Evolutionary conservation across 306 rosid genomes (phyloP).

Genomic region (Datisca glomerata): DNA sequence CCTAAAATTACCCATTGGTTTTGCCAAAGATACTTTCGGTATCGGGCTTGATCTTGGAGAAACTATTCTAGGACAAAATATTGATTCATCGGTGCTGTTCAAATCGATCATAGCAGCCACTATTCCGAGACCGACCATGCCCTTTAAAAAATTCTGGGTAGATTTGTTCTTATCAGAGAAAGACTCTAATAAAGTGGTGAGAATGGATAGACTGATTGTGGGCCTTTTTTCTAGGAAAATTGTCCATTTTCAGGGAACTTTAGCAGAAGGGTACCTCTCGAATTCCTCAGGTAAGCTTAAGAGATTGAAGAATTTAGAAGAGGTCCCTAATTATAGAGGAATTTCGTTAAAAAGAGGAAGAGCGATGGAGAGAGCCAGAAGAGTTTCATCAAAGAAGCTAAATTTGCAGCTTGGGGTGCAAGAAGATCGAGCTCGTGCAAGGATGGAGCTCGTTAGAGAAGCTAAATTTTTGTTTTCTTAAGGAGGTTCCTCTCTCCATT

Average conservation of each 20-base stretch:
- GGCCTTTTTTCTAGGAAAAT: constrained; percentile 24
- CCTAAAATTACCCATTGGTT: constrained; percentile 51
- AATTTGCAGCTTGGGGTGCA: no score
- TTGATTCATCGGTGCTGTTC: constrained; percentile 7
- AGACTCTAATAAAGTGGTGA: constrained; percentile 30
- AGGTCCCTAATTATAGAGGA: neutral
- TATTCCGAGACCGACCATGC: constrained; percentile 55
- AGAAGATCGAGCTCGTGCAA: no score
- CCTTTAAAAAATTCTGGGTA: constrained; percentile 33
- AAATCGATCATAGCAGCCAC: constrained; percentile 60
- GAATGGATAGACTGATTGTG: constrained; percentile 26
- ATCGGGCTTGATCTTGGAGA: constrained; percentile 38
- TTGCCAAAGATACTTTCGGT: constrained; percentile 52
- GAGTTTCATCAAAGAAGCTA: no score
- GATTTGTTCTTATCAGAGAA: constrained; percentile 27
- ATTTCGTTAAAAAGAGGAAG: neutral
- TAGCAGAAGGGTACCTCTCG: constrained; percentile 5
- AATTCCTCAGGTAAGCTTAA: no score
- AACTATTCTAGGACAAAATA: constrained; percentile 2
- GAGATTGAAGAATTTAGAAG: neutral
- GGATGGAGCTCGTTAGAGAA: no score
- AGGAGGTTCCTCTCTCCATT: no score
- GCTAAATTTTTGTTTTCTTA: no score
- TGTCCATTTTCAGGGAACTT: constrained; percentile 17
- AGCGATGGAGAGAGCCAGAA: neutral